These are phyloP conservation scores for Thermomucor indicae-seudaticae DNA, from an alignment of 371 early-diverging fungal genomes.

Conservation along the genomic window DNA sequence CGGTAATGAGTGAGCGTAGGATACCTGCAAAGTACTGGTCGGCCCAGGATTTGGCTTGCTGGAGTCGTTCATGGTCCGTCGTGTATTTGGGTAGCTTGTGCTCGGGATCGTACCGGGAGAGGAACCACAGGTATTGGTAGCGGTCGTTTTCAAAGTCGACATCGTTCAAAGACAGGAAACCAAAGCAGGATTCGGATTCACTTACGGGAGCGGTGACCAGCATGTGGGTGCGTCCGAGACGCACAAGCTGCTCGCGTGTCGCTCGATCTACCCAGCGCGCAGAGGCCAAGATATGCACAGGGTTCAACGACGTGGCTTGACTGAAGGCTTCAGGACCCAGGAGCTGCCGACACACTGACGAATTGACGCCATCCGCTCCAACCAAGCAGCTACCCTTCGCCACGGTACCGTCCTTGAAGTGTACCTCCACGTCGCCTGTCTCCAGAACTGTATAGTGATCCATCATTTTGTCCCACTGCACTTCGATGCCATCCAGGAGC, in stretches of 20 bases:
- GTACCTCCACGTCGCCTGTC: conserved; percentile 14
- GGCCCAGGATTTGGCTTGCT: neutral
- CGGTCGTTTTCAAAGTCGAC: neutral
- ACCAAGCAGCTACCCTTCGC: conserved; percentile 14
- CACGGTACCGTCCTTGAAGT: conserved; percentile 25
- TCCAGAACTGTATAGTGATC: conserved; percentile 7
- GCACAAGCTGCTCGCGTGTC: neutral
- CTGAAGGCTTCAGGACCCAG: conserved; percentile 10
- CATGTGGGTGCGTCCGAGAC: neutral
- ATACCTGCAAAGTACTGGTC: too few relatives aligned
- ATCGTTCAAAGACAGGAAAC: neutral
- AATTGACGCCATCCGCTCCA: conserved; percentile 27
- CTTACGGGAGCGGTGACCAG: neutral
- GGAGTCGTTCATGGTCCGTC: neutral
- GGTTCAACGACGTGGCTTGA: conserved; percentile 5
- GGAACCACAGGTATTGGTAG: neutral
- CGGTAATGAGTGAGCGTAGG: neutral
- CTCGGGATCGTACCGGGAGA: neutral
- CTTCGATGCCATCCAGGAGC: conserved; percentile 13
- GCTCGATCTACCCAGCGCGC: neutral
- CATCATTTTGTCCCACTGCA: conserved; percentile 19
- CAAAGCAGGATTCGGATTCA: too few relatives aligned
- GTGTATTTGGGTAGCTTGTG: neutral
- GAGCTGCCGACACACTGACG: conserved; percentile 13
- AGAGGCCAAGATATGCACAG: conserved; percentile 1